Percentiles rank a stretch among this genome's conserved stretches.
Conservation (phyloP, 2,329 filamentous ascomycete species). For the Ophiocordyceps sinensis region DNA sequence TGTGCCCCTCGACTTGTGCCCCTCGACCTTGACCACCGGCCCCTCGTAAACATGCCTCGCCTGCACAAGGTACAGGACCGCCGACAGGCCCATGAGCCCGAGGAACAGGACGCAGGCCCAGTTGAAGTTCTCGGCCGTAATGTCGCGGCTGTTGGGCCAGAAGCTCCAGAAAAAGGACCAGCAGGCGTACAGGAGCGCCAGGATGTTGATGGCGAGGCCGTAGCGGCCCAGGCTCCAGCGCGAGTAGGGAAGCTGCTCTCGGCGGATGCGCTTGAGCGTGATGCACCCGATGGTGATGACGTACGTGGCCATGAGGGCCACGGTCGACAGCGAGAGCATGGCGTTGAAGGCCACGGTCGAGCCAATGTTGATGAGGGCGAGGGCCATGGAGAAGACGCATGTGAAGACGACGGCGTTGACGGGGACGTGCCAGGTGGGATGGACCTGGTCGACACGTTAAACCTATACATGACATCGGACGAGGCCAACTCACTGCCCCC, state of each 20-base stretch:
- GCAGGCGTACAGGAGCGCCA: constrained; percentile 8
- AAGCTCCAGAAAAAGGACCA: constrained; percentile 9
- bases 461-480: no score
- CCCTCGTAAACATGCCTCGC: constrained; percentile 3
- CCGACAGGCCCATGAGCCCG: constrained; percentile 2
- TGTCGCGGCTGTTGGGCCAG: constrained; percentile 4
- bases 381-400: constrained; percentile 12
- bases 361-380: constrained; percentile 19
- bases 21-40: constrained; percentile 3
- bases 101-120: constrained; percentile 4
- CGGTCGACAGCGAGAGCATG: constrained; percentile 17
- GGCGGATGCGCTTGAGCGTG: constrained; percentile 17
- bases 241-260: constrained; percentile 16
- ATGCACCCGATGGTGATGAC: constrained; percentile 17
- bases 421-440: constrained; percentile 13
- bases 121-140: constrained; percentile 4
- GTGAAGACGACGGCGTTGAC: constrained; percentile 17
- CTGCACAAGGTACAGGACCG: constrained; percentile 1
- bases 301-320: constrained; percentile 18
- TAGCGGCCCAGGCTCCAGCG: constrained; percentile 22
- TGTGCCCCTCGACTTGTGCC: constrained; percentile 4
- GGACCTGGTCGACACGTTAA: constrained; percentile 1
- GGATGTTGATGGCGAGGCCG: constrained; percentile 22
- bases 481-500: constrained; percentile 4
- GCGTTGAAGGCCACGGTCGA: constrained; percentile 18